These are phyloP conservation scores for Pythium biforme DNA, from an alignment of 352 stramenopile species.

Conservation along the genomic window DNA sequence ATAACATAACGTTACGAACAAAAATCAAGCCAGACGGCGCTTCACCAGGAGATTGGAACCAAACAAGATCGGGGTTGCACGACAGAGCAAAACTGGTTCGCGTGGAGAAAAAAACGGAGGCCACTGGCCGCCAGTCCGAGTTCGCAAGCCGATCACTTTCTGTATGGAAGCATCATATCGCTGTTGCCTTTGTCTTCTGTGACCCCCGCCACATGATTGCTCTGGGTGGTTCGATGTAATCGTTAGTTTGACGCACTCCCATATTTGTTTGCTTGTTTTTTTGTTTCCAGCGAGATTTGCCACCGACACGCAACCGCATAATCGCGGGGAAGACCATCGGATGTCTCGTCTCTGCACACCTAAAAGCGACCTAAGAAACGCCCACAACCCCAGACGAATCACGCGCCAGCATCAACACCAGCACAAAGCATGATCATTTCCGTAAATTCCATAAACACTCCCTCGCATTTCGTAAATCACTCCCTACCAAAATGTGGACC, in stretches of 20 bases:
- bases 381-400: slow-evolving; percentile 9
- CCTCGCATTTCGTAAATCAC: not conserved
- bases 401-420: not conserved
- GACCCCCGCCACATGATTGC: no score
- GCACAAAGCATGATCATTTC: not conserved
- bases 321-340: slow-evolving; percentile 6
- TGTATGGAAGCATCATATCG: no score
- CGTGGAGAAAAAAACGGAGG: slow-evolving; percentile 1
- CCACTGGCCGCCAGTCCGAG: no score
- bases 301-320: slow-evolving; percentile 14
- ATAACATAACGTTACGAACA: not conserved
- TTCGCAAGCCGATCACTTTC: no score
- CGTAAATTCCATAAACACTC: not conserved
- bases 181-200: no score
- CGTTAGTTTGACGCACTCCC: not conserved
- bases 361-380: not conserved
- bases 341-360: not conserved
- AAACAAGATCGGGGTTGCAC: not conserved
- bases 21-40: slow-evolving; percentile 12
- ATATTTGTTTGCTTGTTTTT: not conserved
- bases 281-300: not conserved
- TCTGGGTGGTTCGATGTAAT: no score
- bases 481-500: slow-evolving; percentile 10
- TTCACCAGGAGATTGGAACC: not conserved
- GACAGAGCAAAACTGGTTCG: not conserved